These are phyloP conservation scores for Buxus sempervirens DNA, from an alignment of 164 flowering plant species.

Conservation along the genomic window DNA sequence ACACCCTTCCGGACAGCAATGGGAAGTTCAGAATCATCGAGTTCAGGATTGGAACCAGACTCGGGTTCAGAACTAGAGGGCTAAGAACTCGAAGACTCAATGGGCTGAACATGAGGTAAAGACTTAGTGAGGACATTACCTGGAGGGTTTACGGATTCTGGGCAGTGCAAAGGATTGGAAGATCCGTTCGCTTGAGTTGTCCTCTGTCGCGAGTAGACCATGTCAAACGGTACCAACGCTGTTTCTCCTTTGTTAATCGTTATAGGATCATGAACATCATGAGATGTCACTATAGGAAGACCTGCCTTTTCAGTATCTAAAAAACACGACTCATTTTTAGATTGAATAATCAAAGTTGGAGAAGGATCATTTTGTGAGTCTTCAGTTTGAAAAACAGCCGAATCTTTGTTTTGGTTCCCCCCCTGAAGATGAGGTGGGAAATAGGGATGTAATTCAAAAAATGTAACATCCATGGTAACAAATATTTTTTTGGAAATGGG, in stretches of 20 bases:
- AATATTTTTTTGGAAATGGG: not conserved
- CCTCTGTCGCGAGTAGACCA: not conserved
- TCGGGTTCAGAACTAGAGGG: not conserved
- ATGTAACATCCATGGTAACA: not conserved
- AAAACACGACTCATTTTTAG: not conserved
- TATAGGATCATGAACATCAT: not conserved
- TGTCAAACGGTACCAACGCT: not conserved
- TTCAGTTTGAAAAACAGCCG: not conserved
- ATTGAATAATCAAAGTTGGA: not conserved
- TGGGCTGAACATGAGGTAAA: not conserved
- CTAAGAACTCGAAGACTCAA: not conserved
- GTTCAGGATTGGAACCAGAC: not conserved
- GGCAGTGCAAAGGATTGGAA: not conserved
- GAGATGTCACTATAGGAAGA: not conserved
- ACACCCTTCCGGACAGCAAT: conserved; percentile 5
- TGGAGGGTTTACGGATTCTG: not conserved
- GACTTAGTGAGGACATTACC: not conserved
- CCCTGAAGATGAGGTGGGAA: not conserved
- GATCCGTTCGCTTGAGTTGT: not conserved
- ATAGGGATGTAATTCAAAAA: not conserved
- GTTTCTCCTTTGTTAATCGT: not conserved
- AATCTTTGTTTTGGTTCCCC: not conserved
- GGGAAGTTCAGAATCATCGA: not conserved
- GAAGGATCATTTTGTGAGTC: not conserved
- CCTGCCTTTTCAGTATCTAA: not conserved